phyloP scores from a whole-genome alignment of 768 basidiomycete genomes.

The Psilocybe subaeruginosa region DNA sequence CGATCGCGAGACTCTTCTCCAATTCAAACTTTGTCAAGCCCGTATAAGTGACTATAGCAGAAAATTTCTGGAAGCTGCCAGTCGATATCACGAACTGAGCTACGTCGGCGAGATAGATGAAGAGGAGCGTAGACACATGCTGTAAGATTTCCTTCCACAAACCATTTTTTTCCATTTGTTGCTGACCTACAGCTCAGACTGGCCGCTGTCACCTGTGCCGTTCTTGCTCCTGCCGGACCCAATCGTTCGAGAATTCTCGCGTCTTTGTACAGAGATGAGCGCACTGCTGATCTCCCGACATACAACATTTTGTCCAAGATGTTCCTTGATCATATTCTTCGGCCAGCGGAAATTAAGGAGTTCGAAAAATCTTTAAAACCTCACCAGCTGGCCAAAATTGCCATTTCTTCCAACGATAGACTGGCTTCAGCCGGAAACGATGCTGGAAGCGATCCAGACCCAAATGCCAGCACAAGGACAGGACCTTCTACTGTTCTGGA shows the following conservation, averaged over 20 bases:
- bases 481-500: slow-evolving; percentile 96
- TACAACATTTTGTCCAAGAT: slow-evolving; percentile 95
- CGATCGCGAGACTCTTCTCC: slow-evolving; percentile 78
- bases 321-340: slow-evolving; percentile 97
- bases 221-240: slow-evolving; percentile 96
- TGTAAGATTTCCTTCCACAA: slow-evolving; percentile 55
- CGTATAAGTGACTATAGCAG: slow-evolving; percentile 91
- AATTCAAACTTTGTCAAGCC: slow-evolving; percentile 93
- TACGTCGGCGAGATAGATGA: slow-evolving; percentile 92
- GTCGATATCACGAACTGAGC: slow-evolving; percentile 92
- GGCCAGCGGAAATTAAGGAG: slow-evolving; percentile 84
- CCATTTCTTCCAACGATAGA: slow-evolving; percentile 81
- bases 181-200: slow-evolving; percentile 46
- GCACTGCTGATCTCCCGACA: slow-evolving; percentile 75
- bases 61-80: slow-evolving; percentile 93
- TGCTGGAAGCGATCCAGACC: slow-evolving; percentile 55
- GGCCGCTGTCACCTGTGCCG: slow-evolving; percentile 94
- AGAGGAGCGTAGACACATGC: slow-evolving; percentile 86
- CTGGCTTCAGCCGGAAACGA: slow-evolving; percentile 69
- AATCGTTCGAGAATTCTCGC: slow-evolving; percentile 93
- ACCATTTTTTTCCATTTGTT: not conserved
- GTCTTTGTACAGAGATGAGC: slow-evolving; percentile 92
- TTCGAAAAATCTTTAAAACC: slow-evolving; percentile 87
- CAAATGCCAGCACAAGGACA: slow-evolving; percentile 72
- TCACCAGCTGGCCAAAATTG: slow-evolving; percentile 93